A percentile compares a stretch with the other conserved stretches of the same genome.
Evolutionary conservation across 345 rosid genomes (phyloP).

Genomic region (Aquilaria yunnanensis): DNA sequence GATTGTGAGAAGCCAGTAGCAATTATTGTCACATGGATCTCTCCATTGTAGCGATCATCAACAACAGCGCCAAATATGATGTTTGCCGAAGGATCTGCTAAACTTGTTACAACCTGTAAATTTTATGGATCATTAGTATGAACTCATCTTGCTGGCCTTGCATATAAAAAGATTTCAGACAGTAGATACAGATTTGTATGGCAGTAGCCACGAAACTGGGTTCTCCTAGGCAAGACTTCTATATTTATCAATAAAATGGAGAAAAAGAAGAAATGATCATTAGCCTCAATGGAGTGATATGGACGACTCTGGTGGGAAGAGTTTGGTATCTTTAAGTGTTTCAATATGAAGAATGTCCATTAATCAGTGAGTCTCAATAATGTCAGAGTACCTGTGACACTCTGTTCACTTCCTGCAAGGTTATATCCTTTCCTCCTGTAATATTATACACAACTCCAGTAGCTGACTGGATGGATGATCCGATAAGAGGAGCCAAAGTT

Average conservation of each 20-base stretch:
- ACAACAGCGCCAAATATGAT: constrained; percentile 98
- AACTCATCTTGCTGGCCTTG: too few relatives aligned
- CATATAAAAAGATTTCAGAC: background rate
- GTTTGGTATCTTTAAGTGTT: background rate
- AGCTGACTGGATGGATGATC: constrained; percentile 98
- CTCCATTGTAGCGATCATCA: constrained; percentile 90
- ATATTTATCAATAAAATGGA: too few relatives aligned
- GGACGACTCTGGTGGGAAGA: too few relatives aligned
- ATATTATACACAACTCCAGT: constrained; percentile 96
- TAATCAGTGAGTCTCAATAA: background rate
- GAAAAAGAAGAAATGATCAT: too few relatives aligned
- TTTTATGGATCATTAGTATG: background rate
- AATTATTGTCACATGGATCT: constrained; percentile 92
- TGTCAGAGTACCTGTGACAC: constrained; percentile 68
- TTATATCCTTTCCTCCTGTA: constrained; percentile 95
- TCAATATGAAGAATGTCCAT: background rate
- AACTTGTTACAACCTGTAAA: constrained; percentile 86
- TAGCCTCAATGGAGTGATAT: too few relatives aligned
- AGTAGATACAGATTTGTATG: background rate
- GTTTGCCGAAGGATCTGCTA: constrained; percentile 98
- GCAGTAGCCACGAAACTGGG: background rate
- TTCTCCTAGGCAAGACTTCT: too few relatives aligned
- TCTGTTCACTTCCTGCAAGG: constrained; percentile 92
- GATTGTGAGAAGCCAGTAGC: constrained; percentile 98
- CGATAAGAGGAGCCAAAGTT: constrained; percentile 88